Percentiles rank a stretch among this genome's conserved stretches.
Conservation (phyloP, 73 alveolate species). For the Tetrahymena malaccensis region DNA sequence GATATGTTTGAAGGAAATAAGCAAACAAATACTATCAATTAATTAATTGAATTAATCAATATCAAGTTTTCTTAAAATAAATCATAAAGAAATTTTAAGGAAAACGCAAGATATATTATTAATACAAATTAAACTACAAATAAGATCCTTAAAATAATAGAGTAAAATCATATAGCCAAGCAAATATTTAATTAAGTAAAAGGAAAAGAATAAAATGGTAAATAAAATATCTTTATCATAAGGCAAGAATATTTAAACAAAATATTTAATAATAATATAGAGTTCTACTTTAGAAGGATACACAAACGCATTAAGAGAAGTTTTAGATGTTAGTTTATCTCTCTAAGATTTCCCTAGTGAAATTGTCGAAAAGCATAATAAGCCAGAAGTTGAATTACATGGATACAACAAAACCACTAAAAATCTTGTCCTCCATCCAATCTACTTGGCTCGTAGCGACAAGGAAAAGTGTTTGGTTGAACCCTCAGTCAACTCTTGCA, state of each 20-base stretch:
- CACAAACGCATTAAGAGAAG: neutral
- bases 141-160: neutral
- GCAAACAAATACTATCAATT: no score
- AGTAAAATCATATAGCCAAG: neutral
- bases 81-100: neutral
- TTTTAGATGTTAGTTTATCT: neutral
- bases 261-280: neutral
- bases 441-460: conserved; percentile 67
- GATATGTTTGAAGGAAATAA: neutral
- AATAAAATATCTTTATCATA: neutral
- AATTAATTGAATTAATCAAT: no score
- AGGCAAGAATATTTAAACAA: neutral
- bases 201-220: neutral
- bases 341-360: neutral
- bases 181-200: neutral
- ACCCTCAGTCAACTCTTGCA: conserved; percentile 59
- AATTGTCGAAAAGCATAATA: neutral
- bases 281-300: neutral
- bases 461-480: conserved; percentile 70
- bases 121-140: neutral
- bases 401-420: neutral
- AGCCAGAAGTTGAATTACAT: neutral
- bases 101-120: neutral
- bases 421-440: conserved; percentile 40
- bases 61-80: neutral